Base-by-base conservation (phyloP, 2,329 filamentous ascomycete species). In the Rhynchosporium secalis region DNA sequence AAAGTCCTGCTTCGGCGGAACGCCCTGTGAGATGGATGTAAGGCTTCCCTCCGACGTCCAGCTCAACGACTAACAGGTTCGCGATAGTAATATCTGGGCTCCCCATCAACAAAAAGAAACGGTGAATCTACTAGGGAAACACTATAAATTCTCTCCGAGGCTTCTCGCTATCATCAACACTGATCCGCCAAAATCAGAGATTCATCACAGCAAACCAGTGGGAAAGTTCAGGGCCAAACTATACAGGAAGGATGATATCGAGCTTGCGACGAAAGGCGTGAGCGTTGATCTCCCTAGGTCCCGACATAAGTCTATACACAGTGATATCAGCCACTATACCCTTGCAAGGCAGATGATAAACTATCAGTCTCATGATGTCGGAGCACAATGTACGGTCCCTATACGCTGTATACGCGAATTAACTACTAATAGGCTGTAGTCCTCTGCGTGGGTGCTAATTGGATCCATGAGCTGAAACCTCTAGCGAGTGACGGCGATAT, bases 271-370 rank as follows among this genome's bases (percentile, higher is more conserved):
- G 12, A 62, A 57, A 7, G 68, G 67, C 38, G 41, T 65, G 20
- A 62, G 66, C 56, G 1, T 38, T 52, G 52, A 58, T 54, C 28
- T 49, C n/a, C 51, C 49, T 38, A 28, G 31, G 10, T 54, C 29
- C 10, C 54, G 12, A 9, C 54, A 31, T 2, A 55, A 58, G 41
- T 46, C 51, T 43, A 20, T 43, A n/a, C 12, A 36, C 9, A 60
- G 48, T 61, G 52, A 55, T 13, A 61, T 67, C 47, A 78, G 62
- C 68, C 76, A 65, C 69, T 81, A 64, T 77, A 77, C 64, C 56
- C 84, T 91, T 47, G 83, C 88, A 5, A 81, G 89, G 65, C 83
- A 87, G 60, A 87, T 90, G n/a, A 88, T 88, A 79, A 89, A 91
- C 72, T 92, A 89, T 73, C 87, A 86, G 13, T 88, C 88, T 0